Conservation (phyloP, 768 basidiomycete species). For the Leccinum boreale region DNA sequence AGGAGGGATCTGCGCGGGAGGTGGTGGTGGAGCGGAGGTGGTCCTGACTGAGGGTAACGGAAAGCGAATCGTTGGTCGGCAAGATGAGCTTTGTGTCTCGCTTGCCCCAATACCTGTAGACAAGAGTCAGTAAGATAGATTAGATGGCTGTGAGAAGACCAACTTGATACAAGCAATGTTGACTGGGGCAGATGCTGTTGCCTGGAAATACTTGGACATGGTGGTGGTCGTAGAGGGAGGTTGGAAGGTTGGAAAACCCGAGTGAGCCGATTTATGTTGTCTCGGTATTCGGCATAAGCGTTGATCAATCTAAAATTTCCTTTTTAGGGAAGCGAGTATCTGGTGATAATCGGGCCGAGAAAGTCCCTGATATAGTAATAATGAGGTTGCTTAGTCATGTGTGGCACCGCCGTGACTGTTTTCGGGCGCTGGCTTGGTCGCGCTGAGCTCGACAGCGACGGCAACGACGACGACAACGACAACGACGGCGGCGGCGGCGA, state of each 20-base stretch:
- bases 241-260: not conserved
- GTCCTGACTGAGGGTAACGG: slow-evolving; percentile 95
- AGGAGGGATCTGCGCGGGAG: slow-evolving; percentile 76
- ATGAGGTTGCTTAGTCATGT: slow-evolving; percentile 14
- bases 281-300: slow-evolving; percentile 6
- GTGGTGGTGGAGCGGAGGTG: slow-evolving; percentile 93
- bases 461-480: slow-evolving; percentile 10
- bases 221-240: slow-evolving; percentile 16
- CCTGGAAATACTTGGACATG: slow-evolving; percentile 67
- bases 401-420: slow-evolving; percentile 17
- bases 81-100: slow-evolving; percentile 93
- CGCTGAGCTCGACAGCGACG: slow-evolving; percentile 20
- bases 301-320: slow-evolving; percentile 12
- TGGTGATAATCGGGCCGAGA: slow-evolving; percentile 11
- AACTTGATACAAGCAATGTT: slow-evolving; percentile 99
- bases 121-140: slow-evolving; percentile 5
- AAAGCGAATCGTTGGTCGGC: slow-evolving; percentile 97
- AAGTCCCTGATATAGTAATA: slow-evolving; percentile 11
- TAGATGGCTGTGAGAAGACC: slow-evolving; percentile 15
- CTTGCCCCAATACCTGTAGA: slow-evolving; percentile 94
- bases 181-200: slow-evolving; percentile 89
- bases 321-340: slow-evolving; percentile 3
- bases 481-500: slow-evolving; percentile 10
- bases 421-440: slow-evolving; percentile 27
- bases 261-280: slow-evolving; percentile 7